phyloP scores from a whole-genome alignment of 495 filamentous ascomycete species.

The Daldinia bambusicola region DNA sequence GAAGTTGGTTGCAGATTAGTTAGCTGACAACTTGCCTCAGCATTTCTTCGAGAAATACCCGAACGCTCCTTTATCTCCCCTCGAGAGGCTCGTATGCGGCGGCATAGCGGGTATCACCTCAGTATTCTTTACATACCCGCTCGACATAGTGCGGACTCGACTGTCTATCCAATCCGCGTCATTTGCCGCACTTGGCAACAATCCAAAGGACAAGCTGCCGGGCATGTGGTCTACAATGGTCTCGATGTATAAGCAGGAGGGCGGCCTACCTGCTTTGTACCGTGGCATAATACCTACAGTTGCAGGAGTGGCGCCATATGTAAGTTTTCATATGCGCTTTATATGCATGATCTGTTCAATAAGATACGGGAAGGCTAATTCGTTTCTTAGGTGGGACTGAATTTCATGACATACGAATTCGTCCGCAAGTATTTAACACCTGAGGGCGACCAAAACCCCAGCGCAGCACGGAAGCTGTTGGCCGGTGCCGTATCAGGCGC shows the following conservation, averaged over 20 bases:
- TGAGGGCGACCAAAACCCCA: constrained; percentile 87
- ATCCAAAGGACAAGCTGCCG: constrained; percentile 72
- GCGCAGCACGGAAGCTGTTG: constrained; percentile 78
- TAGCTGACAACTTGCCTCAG: constrained; percentile 37
- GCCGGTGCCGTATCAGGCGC: constrained; percentile 95
- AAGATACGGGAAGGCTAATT: constrained; percentile 41
- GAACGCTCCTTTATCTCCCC: constrained; percentile 71
- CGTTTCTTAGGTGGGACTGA: constrained; percentile 79
- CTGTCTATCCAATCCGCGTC: constrained; percentile 97
- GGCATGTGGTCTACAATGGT: constrained; percentile 92
- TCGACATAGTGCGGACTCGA: constrained; percentile 95
- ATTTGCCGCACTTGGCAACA: constrained; percentile 75
- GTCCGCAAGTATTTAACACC: constrained; percentile 85
- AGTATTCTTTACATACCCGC: constrained; percentile 79
- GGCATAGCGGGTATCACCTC: constrained; percentile 94
- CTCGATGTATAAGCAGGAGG: constrained; percentile 89
- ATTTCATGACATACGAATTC: constrained; percentile 97
- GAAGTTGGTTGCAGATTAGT: neutral
- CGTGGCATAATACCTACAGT: constrained; percentile 93
- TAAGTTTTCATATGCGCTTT: constrained; percentile 56
- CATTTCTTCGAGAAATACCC: constrained; percentile 81
- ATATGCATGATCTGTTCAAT: constrained; percentile 3
- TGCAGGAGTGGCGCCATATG: constrained; percentile 94
- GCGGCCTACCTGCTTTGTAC: constrained; percentile 84
- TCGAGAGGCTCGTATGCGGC: constrained; percentile 81